A percentile compares a stretch with the other conserved stretches of the same genome.
Evolutionary conservation across 2,329 filamentous ascomycete species (phyloP).

Genomic region (Pezicula radicicola): DNA sequence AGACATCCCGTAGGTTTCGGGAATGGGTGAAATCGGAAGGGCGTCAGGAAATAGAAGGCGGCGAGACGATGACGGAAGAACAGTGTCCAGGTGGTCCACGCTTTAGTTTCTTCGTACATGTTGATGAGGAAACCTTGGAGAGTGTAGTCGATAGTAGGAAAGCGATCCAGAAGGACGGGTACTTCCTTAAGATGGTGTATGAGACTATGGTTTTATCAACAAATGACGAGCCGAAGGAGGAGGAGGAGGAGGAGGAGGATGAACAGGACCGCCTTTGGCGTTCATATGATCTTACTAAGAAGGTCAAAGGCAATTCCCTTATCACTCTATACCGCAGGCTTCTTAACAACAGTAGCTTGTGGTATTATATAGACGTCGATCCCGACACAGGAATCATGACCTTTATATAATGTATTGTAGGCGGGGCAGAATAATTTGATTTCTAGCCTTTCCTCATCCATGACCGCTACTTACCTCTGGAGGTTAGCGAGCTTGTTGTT

Average conservation of each 20-base stretch:
- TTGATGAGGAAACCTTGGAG: slow-evolving; percentile 1
- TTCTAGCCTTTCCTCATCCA: too few relatives aligned
- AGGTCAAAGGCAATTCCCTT: slow-evolving; percentile 1
- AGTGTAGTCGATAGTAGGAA: background rate
- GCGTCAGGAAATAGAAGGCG: background rate
- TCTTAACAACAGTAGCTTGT: too few relatives aligned
- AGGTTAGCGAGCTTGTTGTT: too few relatives aligned
- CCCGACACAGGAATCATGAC: too few relatives aligned
- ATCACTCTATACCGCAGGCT: too few relatives aligned
- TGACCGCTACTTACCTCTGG: too few relatives aligned
- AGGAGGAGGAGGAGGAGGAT: background rate
- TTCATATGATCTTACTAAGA: background rate
- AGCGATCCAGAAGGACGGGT: background rate
- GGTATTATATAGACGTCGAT: too few relatives aligned
- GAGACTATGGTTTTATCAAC: background rate
- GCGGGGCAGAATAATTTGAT: too few relatives aligned
- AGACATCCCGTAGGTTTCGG: background rate
- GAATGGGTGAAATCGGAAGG: background rate
- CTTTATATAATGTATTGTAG: too few relatives aligned
- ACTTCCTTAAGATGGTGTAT: background rate
- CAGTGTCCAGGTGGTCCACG: background rate
- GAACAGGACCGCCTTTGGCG: background rate
- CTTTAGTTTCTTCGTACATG: background rate
- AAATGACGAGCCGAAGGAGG: background rate
- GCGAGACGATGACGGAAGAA: too few relatives aligned